Evolutionary conservation across 1,139 yeast genomes (phyloP).

Genomic region (Suhomyces terraborum): DNA sequence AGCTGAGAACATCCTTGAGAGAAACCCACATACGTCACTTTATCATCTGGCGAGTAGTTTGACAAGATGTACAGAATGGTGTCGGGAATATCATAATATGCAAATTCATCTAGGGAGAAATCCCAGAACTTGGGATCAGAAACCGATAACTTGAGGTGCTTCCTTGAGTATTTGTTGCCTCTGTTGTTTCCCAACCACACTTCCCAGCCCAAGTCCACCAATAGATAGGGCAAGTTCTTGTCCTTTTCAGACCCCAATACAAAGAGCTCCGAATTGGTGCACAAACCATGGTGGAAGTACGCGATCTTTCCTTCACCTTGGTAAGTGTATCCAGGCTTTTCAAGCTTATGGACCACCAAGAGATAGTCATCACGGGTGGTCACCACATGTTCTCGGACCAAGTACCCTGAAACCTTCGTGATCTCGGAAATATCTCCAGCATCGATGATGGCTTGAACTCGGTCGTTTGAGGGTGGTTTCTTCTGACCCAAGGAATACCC

Average conservation of each 20-base stretch:
- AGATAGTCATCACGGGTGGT: conserved; percentile 49
- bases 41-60: conserved; percentile 14
- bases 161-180: conserved; percentile 44
- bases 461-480: background rate
- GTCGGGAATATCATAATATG: conserved; percentile 79
- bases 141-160: conserved; percentile 39
- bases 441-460: conserved; percentile 16
- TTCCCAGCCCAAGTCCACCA: conserved; percentile 37
- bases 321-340: conserved; percentile 11
- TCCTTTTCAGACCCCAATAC: conserved; percentile 39
- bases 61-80: conserved; percentile 58
- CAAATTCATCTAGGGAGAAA: conserved; percentile 83
- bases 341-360: conserved; percentile 41
- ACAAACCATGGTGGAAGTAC: conserved; percentile 50
- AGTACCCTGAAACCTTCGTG: conserved; percentile 62
- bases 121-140: conserved; percentile 68
- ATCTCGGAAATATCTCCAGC: conserved; percentile 64
- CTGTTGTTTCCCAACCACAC: conserved; percentile 43
- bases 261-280: conserved; percentile 49
- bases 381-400: conserved; percentile 71
- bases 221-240: conserved; percentile 34
- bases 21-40: conserved; percentile 43
- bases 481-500: background rate
- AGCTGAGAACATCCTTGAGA: conserved; percentile 52
- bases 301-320: conserved; percentile 26